Conservation (phyloP, 2,329 filamentous ascomycete genomes). For the Metarhizium brunneum region DNA sequence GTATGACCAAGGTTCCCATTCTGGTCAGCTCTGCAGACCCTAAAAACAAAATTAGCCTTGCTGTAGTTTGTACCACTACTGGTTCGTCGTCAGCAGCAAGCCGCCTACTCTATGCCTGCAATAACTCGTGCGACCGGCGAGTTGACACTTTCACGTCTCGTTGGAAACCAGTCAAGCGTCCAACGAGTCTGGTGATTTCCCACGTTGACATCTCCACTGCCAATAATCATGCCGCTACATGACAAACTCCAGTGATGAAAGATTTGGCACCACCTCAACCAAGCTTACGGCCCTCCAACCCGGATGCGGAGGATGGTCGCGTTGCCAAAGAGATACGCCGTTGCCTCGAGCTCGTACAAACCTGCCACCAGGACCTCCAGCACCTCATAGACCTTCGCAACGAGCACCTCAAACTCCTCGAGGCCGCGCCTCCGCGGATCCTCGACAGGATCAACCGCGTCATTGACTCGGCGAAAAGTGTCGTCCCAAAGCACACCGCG, state of each 20-base stretch:
- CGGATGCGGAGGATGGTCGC: conserved; percentile 14
- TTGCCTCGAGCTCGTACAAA: conserved; percentile 21
- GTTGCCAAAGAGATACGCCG: conserved; percentile 17
- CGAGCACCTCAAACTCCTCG: conserved; percentile 15
- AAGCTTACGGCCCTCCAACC: conserved; percentile 6
- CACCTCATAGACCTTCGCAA: conserved; percentile 23
- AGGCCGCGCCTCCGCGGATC: conserved; percentile 12
- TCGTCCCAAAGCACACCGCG: conserved; percentile 12
- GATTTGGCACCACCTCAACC: not conserved
- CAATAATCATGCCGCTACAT: not conserved
- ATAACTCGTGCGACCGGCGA: too few species aligned
- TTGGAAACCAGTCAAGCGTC: too few species aligned
- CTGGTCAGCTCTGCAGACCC: too few species aligned
- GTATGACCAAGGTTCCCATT: too few species aligned
- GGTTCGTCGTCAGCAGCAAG: too few species aligned
- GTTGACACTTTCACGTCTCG: too few species aligned
- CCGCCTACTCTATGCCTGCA: too few species aligned
- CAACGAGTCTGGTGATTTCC: too few species aligned
- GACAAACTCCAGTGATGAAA: not conserved
- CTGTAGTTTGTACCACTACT: too few species aligned
- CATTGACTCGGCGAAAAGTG: conserved; percentile 20
- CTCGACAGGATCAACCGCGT: conserved; percentile 19
- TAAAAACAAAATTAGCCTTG: too few species aligned
- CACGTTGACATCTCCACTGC: too few species aligned
- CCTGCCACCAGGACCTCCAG: conserved; percentile 21